These are phyloP conservation scores for Suillus ampliporus DNA, from an alignment of 768 basidiomycete species.

Conservation along the genomic window DNA sequence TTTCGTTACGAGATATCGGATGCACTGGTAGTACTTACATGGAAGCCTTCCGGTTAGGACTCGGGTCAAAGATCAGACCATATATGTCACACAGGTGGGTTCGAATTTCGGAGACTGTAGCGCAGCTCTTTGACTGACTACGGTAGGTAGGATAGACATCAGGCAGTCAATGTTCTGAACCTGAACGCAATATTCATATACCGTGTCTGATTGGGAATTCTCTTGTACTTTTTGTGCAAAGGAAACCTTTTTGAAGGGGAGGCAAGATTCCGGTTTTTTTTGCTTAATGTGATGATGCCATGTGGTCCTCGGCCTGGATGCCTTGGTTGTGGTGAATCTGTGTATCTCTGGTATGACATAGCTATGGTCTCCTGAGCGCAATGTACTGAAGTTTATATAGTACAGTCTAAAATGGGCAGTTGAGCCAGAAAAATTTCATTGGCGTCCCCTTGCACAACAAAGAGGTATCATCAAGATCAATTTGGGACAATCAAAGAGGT, in stretches of 20 bases:
- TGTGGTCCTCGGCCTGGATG: not conserved
- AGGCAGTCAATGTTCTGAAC: not conserved
- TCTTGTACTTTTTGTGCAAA: not conserved
- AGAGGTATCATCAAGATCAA: no score
- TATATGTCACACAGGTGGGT: not conserved
- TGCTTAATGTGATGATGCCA: no score
- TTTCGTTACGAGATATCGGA: not conserved
- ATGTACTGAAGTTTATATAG: no score
- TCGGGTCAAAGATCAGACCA: not conserved
- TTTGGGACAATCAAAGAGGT: slow-evolving; percentile 58
- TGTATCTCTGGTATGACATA: no score
- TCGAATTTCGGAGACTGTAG: not conserved
- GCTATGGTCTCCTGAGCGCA: no score
- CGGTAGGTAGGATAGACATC: no score
- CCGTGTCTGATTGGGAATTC: not conserved
- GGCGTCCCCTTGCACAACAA: no score
- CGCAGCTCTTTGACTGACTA: not conserved
- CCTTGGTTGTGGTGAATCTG: not conserved
- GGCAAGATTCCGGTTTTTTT: no score
- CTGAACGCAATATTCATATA: not conserved
- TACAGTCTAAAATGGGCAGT: no score
- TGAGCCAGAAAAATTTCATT: no score
- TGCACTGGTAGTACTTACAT: no score
- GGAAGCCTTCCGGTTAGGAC: not conserved
- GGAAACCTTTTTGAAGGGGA: not conserved